Conservation (phyloP, 129 eudicot species). For the Artemisia tridentata region DNA sequence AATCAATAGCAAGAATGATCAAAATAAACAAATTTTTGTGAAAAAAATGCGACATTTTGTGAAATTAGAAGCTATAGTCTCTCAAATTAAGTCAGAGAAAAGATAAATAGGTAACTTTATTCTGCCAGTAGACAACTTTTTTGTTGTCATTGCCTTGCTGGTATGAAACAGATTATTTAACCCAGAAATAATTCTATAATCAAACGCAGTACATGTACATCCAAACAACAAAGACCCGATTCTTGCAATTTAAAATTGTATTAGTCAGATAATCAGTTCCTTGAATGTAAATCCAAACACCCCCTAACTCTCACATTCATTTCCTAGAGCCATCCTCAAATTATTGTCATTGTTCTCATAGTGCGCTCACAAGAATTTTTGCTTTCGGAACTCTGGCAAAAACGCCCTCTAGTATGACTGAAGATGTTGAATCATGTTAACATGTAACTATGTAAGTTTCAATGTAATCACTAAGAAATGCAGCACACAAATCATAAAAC, state of each 20-base stretch:
- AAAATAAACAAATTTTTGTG: neutral
- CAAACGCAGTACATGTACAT: neutral
- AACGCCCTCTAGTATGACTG: neutral
- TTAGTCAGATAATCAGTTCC: neutral
- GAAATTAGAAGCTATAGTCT: neutral
- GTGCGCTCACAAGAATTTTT: neutral
- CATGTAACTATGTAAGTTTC: slow-evolving; percentile 4
- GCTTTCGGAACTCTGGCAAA: neutral
- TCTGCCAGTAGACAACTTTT: neutral
- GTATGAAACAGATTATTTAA: neutral
- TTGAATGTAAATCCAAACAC: neutral
- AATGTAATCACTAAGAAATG: slow-evolving; percentile 19
- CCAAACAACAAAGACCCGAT: neutral
- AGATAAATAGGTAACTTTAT: neutral
- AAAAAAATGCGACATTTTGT: neutral
- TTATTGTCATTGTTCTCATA: slow-evolving; percentile 9
- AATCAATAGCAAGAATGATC: neutral
- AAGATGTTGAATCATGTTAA: slow-evolving; percentile 11
- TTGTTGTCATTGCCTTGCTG: neutral
- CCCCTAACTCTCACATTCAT: slow-evolving; percentile 5
- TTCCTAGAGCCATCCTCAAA: neutral
- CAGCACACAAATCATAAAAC: neutral
- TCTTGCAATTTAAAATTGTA: neutral
- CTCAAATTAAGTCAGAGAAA: neutral
- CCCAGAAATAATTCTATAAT: neutral